phyloP scores from a whole-genome alignment of 805 yeast species.

The Myxozyma vanderwaltii region DNA sequence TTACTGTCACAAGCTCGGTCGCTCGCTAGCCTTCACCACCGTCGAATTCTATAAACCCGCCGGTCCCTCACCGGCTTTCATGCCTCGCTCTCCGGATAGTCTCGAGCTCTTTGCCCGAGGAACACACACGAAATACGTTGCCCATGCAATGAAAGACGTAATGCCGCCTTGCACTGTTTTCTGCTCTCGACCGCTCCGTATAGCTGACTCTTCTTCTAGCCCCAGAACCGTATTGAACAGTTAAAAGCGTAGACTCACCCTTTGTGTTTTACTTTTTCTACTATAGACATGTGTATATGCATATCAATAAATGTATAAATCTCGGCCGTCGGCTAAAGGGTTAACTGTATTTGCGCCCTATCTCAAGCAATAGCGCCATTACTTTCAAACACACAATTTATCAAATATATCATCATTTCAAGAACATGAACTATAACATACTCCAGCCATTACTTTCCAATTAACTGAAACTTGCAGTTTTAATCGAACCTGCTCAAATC shows the following conservation, averaged over 20 bases:
- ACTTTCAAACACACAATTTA: not conserved
- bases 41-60: slow-evolving; percentile 42
- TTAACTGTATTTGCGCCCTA: too few species aligned
- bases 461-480: too few species aligned
- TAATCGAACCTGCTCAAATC: too few species aligned
- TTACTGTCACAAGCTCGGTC: slow-evolving; percentile 44
- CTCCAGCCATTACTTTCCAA: too few species aligned
- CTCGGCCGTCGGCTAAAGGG: too few species aligned
- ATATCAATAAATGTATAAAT: too few species aligned
- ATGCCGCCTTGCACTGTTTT: slow-evolving; percentile 20
- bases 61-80: slow-evolving; percentile 1
- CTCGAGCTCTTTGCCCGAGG: slow-evolving; percentile 46
- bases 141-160: slow-evolving; percentile 44
- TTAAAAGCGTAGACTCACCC: not conserved
- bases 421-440: too few species aligned
- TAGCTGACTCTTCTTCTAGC: not conserved
- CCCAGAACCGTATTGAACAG: slow-evolving; percentile 22
- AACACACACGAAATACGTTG: slow-evolving; percentile 48
- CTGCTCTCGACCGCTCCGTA: not conserved
- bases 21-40: slow-evolving; percentile 47
- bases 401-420: not conserved
- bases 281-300: too few species aligned
- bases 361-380: not conserved
- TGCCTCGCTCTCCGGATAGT: slow-evolving; percentile 6
- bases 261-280: not conserved